Evolutionary conservation across 179 eudicot genomes (phyloP).

Genomic region (Monotropa hypopitys): DNA sequence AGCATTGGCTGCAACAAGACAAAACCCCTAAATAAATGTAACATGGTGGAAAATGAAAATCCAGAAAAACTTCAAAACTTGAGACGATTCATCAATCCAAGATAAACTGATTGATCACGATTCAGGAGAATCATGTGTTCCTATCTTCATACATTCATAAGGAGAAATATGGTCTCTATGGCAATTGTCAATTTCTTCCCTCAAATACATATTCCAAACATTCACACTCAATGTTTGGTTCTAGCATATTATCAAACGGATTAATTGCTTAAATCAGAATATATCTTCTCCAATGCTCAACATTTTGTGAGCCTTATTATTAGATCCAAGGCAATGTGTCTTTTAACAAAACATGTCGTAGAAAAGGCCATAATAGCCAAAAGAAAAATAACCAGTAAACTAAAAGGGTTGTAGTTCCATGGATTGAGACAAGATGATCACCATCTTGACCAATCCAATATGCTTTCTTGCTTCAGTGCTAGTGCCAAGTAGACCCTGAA

Average conservation of each 20-base stretch:
- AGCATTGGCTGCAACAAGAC: conserved; percentile 84
- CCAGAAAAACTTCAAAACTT: neutral
- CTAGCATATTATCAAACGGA: neutral
- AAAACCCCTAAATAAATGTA: conserved; percentile 9
- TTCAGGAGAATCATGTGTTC: neutral
- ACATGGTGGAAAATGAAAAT: neutral
- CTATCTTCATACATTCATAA: neutral
- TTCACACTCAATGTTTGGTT: neutral
- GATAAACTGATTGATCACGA: conserved; percentile 1
- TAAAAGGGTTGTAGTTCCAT: neutral
- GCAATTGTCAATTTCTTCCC: neutral
- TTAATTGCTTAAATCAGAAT: neutral
- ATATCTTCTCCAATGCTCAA: neutral
- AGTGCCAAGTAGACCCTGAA: too few relatives aligned
- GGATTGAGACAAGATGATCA: neutral
- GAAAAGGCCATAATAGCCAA: neutral
- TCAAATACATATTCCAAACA: neutral
- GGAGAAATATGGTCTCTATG: neutral
- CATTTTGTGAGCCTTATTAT: neutral
- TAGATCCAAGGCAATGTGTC: neutral
- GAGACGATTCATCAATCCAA: neutral
- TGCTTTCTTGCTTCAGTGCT: neutral
- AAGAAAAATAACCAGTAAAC: neutral
- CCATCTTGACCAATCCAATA: neutral
- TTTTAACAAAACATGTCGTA: neutral